phyloP scores from a whole-genome alignment of 768 basidiomycete species.

The Infundibulicybe gibba region DNA sequence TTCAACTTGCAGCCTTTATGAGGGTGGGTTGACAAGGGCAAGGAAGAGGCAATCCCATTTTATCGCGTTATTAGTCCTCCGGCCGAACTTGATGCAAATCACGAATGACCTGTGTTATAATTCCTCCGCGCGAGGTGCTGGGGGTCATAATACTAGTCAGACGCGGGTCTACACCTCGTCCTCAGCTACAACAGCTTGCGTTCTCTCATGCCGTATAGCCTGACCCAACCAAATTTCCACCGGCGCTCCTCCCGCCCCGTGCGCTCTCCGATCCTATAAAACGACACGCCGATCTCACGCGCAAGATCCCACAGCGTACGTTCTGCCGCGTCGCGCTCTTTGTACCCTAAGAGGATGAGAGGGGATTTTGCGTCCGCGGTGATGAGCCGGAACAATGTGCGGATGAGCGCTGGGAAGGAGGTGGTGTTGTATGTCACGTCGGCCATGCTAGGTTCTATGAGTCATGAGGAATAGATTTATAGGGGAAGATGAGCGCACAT shows the following conservation, averaged over 20 bases:
- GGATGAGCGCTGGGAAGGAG: constrained; percentile 74
- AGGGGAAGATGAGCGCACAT: constrained; percentile 52
- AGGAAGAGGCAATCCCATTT: too few relatives aligned
- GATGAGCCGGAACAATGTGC: constrained; percentile 58
- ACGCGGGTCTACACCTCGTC: too few relatives aligned
- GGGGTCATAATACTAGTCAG: too few relatives aligned
- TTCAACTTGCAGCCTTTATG: too few relatives aligned
- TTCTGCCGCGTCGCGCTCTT: constrained; percentile 79
- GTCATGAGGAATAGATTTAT: background rate
- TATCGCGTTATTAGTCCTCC: too few relatives aligned
- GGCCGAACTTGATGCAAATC: too few relatives aligned
- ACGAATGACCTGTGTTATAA: too few relatives aligned
- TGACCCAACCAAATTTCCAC: constrained; percentile 71
- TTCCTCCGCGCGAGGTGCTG: too few relatives aligned
- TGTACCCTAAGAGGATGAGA: constrained; percentile 74
- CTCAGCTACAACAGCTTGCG: too few relatives aligned
- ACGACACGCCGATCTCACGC: constrained; percentile 44
- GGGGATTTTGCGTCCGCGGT: constrained; percentile 26
- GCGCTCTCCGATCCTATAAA: constrained; percentile 52
- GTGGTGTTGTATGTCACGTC: constrained; percentile 91
- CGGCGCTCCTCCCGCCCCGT: constrained; percentile 59
- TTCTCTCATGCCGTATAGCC: background rate
- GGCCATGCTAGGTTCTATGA: constrained; percentile 60
- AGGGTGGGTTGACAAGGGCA: too few relatives aligned
- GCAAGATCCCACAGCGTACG: constrained; percentile 69